Evolutionary conservation across 176 grass and related monocot genomes (phyloP).

Genomic region (Ensete ventricosum): DNA sequence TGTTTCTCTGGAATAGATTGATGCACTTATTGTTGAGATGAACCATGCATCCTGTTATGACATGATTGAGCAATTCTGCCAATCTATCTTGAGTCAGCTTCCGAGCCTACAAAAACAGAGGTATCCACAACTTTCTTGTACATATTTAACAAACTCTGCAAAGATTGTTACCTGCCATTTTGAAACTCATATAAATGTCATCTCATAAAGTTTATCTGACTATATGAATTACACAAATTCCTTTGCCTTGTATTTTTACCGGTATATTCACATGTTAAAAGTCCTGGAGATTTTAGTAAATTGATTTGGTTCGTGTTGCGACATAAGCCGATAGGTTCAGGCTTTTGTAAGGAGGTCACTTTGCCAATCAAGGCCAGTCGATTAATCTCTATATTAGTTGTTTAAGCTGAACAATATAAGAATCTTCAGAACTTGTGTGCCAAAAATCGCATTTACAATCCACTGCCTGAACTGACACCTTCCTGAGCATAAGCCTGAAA

Average conservation of each 20-base stretch:
- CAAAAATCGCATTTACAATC: too few relatives aligned
- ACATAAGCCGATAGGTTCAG: too few relatives aligned
- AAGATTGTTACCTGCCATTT: not conserved
- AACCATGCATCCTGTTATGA: constrained; percentile 79
- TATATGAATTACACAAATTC: not conserved
- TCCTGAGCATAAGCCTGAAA: too few relatives aligned
- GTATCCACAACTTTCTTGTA: constrained; percentile 28
- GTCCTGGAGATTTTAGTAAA: too few relatives aligned
- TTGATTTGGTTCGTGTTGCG: too few relatives aligned
- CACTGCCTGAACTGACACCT: too few relatives aligned
- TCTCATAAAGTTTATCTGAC: not conserved
- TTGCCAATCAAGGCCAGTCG: too few relatives aligned
- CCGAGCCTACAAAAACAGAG: constrained; percentile 68
- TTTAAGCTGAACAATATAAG: too few relatives aligned
- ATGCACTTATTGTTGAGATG: constrained; percentile 62
- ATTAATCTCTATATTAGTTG: too few relatives aligned
- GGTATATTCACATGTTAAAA: too few relatives aligned
- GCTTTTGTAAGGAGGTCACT: too few relatives aligned
- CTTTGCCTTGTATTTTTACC: not conserved
- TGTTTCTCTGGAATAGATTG: constrained; percentile 40
- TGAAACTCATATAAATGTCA: not conserved
- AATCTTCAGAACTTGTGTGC: too few relatives aligned
- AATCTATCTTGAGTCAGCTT: constrained; percentile 62
- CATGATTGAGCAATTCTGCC: constrained; percentile 70
- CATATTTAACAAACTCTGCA: not conserved